These are phyloP conservation scores for Rhizophagus prolifer DNA, from an alignment of 192 early-diverging fungal genomes.

Conservation along the genomic window DNA sequence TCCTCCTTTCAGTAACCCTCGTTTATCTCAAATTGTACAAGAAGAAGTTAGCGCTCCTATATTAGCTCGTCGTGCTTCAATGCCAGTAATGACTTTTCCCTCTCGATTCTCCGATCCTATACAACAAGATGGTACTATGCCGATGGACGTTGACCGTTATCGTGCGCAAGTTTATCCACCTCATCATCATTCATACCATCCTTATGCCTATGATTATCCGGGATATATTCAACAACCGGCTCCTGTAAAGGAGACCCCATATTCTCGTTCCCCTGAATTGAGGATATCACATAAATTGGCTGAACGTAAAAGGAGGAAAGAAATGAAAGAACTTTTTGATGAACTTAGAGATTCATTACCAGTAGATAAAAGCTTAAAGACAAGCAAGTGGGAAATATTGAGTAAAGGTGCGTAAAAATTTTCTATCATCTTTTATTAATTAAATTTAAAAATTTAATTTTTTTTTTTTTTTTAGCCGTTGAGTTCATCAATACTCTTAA, in stretches of 20 bases:
- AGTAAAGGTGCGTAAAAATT: constrained; percentile 63
- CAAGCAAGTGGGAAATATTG: constrained; percentile 89
- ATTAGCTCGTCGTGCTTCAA: constrained; percentile 20
- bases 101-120: constrained; percentile 16
- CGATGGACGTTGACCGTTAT: constrained; percentile 29
- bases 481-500: constrained; percentile 55
- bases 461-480: constrained; percentile 41
- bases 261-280: constrained; percentile 73
- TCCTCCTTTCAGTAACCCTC: constrained; percentile 22
- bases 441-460: neutral
- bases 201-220: constrained; percentile 35
- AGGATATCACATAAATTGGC: constrained; percentile 86
- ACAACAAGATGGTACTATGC: constrained; percentile 25
- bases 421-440: neutral
- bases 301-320: constrained; percentile 81
- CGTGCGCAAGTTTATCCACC: constrained; percentile 24
- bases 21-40: constrained; percentile 32
- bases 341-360: constrained; percentile 76
- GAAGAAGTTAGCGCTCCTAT: constrained; percentile 30
- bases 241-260: constrained; percentile 51
- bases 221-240: constrained; percentile 26
- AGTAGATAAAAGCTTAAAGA: constrained; percentile 72
- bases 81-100: constrained; percentile 25
- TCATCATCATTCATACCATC: constrained; percentile 27
- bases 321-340: constrained; percentile 92